These are phyloP conservation scores for Oryza coarctata DNA, from an alignment of 176 grass and related monocot genomes.

Conservation along the genomic window DNA sequence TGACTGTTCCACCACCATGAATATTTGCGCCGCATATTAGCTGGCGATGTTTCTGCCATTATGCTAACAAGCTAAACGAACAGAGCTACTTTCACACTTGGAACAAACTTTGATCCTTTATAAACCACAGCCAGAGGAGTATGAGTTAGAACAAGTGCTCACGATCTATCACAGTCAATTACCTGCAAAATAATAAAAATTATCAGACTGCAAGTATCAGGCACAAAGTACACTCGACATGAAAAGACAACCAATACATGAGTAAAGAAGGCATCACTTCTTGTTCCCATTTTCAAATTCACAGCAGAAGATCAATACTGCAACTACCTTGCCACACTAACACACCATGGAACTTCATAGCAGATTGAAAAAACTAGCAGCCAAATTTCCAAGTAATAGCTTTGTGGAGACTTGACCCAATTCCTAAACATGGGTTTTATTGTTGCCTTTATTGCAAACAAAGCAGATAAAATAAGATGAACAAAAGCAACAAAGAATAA, in stretches of 20 bases:
- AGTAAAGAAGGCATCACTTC: neutral
- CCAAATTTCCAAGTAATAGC: neutral
- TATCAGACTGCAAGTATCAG: neutral
- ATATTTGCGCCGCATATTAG: constrained; percentile 53
- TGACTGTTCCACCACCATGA: constrained; percentile 99
- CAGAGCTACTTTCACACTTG: constrained; percentile 12
- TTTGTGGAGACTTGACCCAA: neutral
- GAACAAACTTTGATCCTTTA: neutral
- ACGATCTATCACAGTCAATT: constrained; percentile 23
- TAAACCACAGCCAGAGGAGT: neutral
- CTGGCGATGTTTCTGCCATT: constrained; percentile 75
- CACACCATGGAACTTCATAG: neutral
- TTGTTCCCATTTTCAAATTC: neutral
- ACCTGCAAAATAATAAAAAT: constrained; percentile 29
- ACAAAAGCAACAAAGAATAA: neutral
- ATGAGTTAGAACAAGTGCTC: neutral
- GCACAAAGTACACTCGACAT: constrained; percentile 8
- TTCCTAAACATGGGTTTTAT: neutral
- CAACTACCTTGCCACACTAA: neutral
- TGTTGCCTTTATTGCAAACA: neutral
- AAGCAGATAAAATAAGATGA: neutral
- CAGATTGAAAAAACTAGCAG: neutral
- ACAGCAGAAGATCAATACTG: neutral
- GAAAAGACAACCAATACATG: neutral
- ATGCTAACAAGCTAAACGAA: constrained; percentile 25